These are phyloP conservation scores for Xylariaceae sp. DNA, from an alignment of 2,329 filamentous ascomycete genomes.

Conservation along the genomic window DNA sequence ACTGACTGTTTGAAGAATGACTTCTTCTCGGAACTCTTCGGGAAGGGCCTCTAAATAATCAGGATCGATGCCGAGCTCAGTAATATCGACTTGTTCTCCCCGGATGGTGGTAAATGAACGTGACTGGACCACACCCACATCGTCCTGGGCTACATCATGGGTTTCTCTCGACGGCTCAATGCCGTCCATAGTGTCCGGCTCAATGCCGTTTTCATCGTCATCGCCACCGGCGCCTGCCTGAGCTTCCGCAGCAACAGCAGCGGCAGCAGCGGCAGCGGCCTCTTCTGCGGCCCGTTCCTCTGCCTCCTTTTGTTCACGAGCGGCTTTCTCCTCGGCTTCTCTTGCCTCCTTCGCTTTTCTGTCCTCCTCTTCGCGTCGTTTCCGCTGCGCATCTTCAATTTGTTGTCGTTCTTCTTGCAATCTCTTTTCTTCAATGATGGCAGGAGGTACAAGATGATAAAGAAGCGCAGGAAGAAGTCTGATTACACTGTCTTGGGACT, in stretches of 20 bases:
- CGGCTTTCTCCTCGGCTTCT: conserved; percentile 63
- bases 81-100: conserved; percentile 86
- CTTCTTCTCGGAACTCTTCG: conserved; percentile 92
- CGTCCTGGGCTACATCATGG: conserved; percentile 33
- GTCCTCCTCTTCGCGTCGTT: conserved; percentile 60
- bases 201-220: conserved; percentile 35
- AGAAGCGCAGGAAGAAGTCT: conserved; percentile 65
- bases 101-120: conserved; percentile 79
- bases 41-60: conserved; percentile 97
- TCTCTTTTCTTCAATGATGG: conserved; percentile 74
- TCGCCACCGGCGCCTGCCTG: conserved; percentile 45
- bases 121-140: conserved; percentile 44
- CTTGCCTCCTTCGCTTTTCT: conserved; percentile 63
- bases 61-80: conserved; percentile 85
- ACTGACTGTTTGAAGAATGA: conserved; percentile 85
- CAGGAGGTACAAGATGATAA: conserved; percentile 71
- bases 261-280: conserved; percentile 41
- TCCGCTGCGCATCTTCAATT: conserved; percentile 55
- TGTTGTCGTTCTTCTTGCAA: conserved; percentile 49
- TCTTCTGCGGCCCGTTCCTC: conserved; percentile 63
- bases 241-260: conserved; percentile 43
- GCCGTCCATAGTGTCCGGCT: conserved; percentile 32
- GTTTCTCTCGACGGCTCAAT: conserved; percentile 33
- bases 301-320: conserved; percentile 62
- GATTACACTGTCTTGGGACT: conserved; percentile 62